Percentiles rank a stretch among this genome's conserved stretches.
These are phyloP conservation scores for Esteya vermicola DNA, from an alignment of 2,329 filamentous ascomycete genomes.

Conservation along the genomic window DNA sequence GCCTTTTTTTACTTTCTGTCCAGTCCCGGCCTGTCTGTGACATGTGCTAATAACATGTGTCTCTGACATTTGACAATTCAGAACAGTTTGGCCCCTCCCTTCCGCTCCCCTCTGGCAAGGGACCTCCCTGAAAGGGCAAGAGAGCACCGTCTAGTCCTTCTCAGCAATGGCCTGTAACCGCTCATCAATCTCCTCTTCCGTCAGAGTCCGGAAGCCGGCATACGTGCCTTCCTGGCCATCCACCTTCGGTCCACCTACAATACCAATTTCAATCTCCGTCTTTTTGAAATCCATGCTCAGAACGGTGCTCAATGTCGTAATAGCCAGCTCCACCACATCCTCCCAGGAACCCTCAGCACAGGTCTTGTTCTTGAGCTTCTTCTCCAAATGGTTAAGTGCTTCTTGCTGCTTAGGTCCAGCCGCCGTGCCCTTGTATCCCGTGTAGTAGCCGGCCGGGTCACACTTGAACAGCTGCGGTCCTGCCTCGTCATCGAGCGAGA, in stretches of 20 bases:
- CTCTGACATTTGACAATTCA: no score
- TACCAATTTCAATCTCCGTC: constrained; percentile 93
- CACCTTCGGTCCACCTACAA: constrained; percentile 74
- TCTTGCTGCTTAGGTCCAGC: constrained; percentile 98
- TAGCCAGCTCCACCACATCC: constrained; percentile 93
- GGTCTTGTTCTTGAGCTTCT: constrained; percentile 99
- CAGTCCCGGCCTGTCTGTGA: no score
- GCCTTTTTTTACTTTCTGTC: no score
- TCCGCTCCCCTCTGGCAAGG: no score
- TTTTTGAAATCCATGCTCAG: constrained; percentile 99
- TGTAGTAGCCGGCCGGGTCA: constrained; percentile 94
- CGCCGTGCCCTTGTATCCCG: constrained; percentile 95
- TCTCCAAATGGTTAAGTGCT: constrained; percentile 95
- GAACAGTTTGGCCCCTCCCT: no score
- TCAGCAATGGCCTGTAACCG: constrained; percentile 94
- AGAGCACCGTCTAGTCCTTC: constrained; percentile 70
- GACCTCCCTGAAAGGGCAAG: no score
- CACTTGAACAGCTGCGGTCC: constrained; percentile 97
- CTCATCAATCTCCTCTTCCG: constrained; percentile 97
- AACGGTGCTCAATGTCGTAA: constrained; percentile 87
- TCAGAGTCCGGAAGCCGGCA: constrained; percentile 71
- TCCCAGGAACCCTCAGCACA: constrained; percentile 85
- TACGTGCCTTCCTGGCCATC: constrained; percentile 77
- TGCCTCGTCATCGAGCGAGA: constrained; percentile 82
- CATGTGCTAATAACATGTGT: no score